Conservation (phyloP, 306 rosid species). For the Begonia peltatifolia region DNA sequence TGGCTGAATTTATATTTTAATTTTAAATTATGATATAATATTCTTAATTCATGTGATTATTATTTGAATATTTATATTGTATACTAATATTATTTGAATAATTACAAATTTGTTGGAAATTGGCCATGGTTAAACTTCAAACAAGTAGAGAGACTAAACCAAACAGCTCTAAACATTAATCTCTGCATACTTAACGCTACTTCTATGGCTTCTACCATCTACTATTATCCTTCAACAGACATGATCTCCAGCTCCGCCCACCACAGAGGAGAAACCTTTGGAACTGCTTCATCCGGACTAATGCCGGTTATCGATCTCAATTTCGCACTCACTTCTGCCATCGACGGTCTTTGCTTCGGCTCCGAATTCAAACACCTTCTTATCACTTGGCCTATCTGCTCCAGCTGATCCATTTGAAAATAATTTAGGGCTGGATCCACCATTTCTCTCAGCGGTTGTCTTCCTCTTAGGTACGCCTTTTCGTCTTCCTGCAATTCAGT, state of each 20-base stretch:
- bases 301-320: constrained; percentile 63
- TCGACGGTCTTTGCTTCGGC: constrained; percentile 37
- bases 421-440: constrained; percentile 64
- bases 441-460: constrained; percentile 33
- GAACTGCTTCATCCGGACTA: constrained; percentile 61
- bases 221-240: constrained; percentile 29
- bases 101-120: too few species aligned
- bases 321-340: constrained; percentile 43
- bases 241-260: constrained; percentile 97
- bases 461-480: constrained; percentile 52
- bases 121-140: too few species aligned
- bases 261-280: constrained; percentile 89
- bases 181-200: too few species aligned
- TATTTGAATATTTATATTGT: too few species aligned
- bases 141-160: too few species aligned
- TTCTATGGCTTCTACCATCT: too few species aligned
- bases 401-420: constrained; percentile 45
- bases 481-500: constrained; percentile 27
- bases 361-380: constrained; percentile 40
- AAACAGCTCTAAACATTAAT: too few species aligned
- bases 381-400: constrained; percentile 40
- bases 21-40: too few species aligned
- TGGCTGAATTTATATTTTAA: too few species aligned
- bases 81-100: too few species aligned
- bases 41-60: too few species aligned